phyloP scores from a whole-genome alignment of 495 filamentous ascomycete species.

The Penicillium argentinense region DNA sequence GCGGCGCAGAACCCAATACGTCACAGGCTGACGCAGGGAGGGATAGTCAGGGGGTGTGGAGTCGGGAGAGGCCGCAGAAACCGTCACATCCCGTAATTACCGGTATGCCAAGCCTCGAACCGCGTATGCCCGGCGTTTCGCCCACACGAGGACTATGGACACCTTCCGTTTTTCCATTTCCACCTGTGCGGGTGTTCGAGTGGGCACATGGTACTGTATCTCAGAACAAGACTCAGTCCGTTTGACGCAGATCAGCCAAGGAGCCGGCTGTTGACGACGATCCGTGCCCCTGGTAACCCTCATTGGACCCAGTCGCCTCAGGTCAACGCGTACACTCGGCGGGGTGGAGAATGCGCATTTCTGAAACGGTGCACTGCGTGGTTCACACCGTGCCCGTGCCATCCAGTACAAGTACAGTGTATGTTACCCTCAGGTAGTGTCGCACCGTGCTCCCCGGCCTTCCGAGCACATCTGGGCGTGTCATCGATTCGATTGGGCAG shows the following conservation, averaged over 20 bases:
- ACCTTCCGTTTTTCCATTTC: no score
- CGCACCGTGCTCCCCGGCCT: background rate
- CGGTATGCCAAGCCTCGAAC: slow-evolving; percentile 15
- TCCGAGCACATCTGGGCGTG: background rate
- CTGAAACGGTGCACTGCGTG: slow-evolving; percentile 3
- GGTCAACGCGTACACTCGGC: slow-evolving; percentile 24
- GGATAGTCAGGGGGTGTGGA: slow-evolving; percentile 30
- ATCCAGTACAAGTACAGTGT: background rate
- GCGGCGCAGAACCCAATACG: slow-evolving; percentile 19
- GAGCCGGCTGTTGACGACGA: slow-evolving; percentile 14
- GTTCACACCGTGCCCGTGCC: background rate
- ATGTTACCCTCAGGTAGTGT: background rate
- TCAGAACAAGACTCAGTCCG: no score
- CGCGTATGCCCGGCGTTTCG: slow-evolving; percentile 10
- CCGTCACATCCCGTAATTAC: slow-evolving; percentile 14
- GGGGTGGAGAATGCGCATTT: slow-evolving; percentile 9
- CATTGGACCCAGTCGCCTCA: slow-evolving; percentile 20
- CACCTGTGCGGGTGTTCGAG: no score
- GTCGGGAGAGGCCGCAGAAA: no score
- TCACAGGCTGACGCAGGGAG: slow-evolving; percentile 32
- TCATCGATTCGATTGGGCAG: no score
- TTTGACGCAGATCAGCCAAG: background rate
- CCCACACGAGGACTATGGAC: no score
- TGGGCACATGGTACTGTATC: no score
- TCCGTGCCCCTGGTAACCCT: slow-evolving; percentile 18